phyloP scores from a whole-genome alignment of 2,329 filamentous ascomycete genomes.

The Hypomyces rosellus region DNA sequence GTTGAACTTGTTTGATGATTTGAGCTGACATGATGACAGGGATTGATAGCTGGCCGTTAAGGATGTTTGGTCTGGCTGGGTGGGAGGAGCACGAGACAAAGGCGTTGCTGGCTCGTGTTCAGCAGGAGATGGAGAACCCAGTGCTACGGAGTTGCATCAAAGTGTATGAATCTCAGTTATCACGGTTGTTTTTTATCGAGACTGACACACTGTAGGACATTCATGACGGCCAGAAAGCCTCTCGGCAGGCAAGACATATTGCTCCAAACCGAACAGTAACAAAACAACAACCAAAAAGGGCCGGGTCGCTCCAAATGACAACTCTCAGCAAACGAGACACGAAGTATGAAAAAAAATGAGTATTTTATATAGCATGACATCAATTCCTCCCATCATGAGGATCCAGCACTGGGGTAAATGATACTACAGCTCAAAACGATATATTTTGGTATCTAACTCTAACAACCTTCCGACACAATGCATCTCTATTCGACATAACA shows the following conservation, averaged over 20 bases:
- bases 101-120: constrained; percentile 25
- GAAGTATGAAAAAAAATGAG: too few relatives aligned
- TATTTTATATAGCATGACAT: too few relatives aligned
- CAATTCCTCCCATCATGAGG: too few relatives aligned
- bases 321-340: too few relatives aligned
- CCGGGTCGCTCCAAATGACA: too few relatives aligned
- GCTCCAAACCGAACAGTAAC: background rate
- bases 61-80: constrained; percentile 26
- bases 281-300: background rate
- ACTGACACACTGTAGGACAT: constrained; percentile 17
- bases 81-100: constrained; percentile 27
- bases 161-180: constrained; percentile 20
- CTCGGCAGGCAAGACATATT: background rate
- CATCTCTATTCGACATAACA: background rate
- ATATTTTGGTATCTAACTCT: constrained; percentile 9
- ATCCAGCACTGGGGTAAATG: too few relatives aligned
- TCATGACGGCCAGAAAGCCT: constrained; percentile 28
- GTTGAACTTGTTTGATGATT: background rate
- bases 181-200: constrained; percentile 1
- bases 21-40: background rate
- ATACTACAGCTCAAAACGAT: constrained; percentile 5
- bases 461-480: constrained; percentile 2
- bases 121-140: constrained; percentile 25
- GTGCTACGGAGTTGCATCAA: constrained; percentile 23
- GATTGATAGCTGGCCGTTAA: constrained; percentile 18